Evolutionary conservation across 2,329 filamentous ascomycete species (phyloP).

Genomic region (Phaeosphaeria sp.): DNA sequence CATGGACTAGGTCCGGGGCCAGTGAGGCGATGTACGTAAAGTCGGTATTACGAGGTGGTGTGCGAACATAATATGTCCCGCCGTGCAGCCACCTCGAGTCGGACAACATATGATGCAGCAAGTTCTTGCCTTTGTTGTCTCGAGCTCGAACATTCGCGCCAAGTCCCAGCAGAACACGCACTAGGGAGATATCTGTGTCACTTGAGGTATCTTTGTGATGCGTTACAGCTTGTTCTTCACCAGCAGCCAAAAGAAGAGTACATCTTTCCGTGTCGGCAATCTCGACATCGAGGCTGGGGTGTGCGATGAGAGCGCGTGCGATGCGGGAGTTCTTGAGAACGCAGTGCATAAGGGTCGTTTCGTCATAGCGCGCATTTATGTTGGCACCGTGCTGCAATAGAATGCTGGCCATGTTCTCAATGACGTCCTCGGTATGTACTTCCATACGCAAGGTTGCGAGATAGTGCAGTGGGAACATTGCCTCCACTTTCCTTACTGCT

Average conservation of each 20-base stretch:
- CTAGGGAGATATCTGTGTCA: not conserved
- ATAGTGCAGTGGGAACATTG: not conserved
- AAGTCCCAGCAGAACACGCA: not conserved
- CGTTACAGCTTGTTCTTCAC: not conserved
- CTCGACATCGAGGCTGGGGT: not conserved
- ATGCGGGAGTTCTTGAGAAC: not conserved
- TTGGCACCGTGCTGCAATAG: not conserved
- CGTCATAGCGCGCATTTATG: not conserved
- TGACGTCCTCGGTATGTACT: not conserved
- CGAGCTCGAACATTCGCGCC: not conserved
- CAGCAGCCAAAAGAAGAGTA: not conserved
- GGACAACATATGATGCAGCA: not conserved
- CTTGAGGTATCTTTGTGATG: not conserved
- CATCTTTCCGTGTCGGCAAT: not conserved
- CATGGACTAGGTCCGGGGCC: slow-evolving; percentile 12
- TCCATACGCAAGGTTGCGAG: not conserved
- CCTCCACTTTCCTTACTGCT: not conserved
- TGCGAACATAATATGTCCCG: not conserved
- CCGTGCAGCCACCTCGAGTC: not conserved
- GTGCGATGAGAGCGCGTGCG: not conserved
- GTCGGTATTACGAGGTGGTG: not conserved
- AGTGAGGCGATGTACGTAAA: not conserved
- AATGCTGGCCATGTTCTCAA: not conserved
- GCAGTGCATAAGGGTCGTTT: not conserved
- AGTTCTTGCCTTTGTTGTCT: not conserved